These are phyloP conservation scores for Balansia obtecta DNA, from an alignment of 2,329 filamentous ascomycete species.

Conservation along the genomic window DNA sequence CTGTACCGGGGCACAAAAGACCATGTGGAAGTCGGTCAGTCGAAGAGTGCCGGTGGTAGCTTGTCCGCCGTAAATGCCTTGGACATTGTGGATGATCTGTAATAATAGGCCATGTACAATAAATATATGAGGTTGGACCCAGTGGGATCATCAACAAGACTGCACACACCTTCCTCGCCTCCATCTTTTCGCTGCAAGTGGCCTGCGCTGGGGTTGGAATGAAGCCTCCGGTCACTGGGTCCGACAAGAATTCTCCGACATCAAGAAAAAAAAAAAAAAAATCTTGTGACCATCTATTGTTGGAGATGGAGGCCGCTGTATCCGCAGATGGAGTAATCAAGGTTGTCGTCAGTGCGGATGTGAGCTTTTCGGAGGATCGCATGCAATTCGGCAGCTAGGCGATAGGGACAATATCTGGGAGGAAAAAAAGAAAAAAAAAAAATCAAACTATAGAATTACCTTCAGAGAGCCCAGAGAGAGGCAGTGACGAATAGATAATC, in stretches of 20 bases:
- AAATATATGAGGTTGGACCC: not conserved
- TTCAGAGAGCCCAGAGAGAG: not conserved
- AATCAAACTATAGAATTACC: not conserved
- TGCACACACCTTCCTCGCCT: slow-evolving; percentile 27
- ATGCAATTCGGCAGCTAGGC: not conserved
- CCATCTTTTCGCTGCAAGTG: slow-evolving; percentile 18
- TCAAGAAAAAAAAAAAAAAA: not conserved
- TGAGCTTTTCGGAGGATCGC: not conserved
- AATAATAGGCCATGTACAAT: slow-evolving; percentile 1
- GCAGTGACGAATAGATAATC: not conserved
- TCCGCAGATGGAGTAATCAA: not conserved
- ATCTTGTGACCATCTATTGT: not conserved
- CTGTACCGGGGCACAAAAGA: slow-evolving; percentile 34
- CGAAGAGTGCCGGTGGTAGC: slow-evolving; percentile 44
- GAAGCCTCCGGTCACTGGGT: not conserved
- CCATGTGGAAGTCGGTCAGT: slow-evolving; percentile 50
- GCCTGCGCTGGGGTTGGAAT: not conserved
- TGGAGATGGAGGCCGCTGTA: not conserved
- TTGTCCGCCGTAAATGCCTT: slow-evolving; percentile 47
- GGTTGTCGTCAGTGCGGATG: slow-evolving; percentile 1
- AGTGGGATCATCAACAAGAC: not conserved
- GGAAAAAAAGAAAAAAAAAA: too few species aligned
- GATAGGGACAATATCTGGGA: not conserved
- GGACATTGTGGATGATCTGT: slow-evolving; percentile 43
- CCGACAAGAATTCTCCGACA: not conserved